Evolutionary conservation across 1,139 yeast species (phyloP).

Genomic region (Taiozyma onychis): DNA sequence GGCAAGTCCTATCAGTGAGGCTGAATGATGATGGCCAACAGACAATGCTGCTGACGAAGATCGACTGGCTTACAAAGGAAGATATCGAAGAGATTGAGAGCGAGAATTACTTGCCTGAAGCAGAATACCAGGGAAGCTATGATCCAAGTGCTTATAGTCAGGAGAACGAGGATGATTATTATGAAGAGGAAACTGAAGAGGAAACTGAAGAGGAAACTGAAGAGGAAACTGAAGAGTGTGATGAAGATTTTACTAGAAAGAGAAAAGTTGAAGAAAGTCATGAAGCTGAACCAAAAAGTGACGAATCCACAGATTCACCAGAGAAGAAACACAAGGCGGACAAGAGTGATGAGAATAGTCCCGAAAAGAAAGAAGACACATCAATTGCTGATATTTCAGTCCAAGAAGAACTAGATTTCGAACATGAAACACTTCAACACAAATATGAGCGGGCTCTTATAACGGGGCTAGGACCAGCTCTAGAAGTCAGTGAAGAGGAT

Average conservation of each 20-base stretch:
- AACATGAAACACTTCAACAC: neutral
- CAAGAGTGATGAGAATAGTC: neutral
- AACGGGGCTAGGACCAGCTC: neutral
- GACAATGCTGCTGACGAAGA: conserved; percentile 32
- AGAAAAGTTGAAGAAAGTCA: conserved; percentile 7
- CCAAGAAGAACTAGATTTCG: neutral
- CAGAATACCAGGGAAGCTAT: conserved; percentile 21
- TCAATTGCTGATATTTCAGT: neutral
- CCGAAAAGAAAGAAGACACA: neutral
- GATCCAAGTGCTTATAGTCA: conserved; percentile 15
- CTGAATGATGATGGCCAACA: conserved; percentile 21
- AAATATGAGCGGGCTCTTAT: neutral
- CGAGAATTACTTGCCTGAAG: conserved; percentile 13
- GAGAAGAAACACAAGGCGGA: conserved; percentile 16
- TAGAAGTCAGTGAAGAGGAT: conserved; percentile 1
- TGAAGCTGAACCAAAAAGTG: conserved; percentile 2
- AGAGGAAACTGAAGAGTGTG: neutral
- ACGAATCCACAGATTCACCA: conserved; percentile 9
- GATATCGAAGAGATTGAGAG: conserved; percentile 27
- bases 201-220: neutral
- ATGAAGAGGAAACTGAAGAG: neutral
- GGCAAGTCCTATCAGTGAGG: neutral
- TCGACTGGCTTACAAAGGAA: conserved; percentile 41
- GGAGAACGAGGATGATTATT: conserved; percentile 9
- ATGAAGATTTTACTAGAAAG: conserved; percentile 5